Percentiles rank a stretch among this genome's conserved stretches.
phyloP scores from a whole-genome alignment of 202 grass and related monocot species.

The Alloteropsis angusta region DNA sequence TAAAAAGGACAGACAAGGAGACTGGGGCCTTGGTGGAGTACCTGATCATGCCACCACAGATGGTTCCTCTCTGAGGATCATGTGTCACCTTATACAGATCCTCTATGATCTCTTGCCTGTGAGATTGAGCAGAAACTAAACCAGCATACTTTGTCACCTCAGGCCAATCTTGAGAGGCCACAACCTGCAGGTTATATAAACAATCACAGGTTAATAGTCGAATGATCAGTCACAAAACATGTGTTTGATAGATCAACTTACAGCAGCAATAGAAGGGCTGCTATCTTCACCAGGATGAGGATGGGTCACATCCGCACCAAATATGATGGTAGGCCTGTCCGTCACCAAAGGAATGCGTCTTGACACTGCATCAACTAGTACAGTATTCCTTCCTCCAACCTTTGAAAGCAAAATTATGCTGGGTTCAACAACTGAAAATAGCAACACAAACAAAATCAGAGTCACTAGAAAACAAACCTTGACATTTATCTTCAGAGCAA shows the following conservation, averaged over 20 bases:
- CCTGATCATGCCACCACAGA: conserved; percentile 78
- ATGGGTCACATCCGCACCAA: conserved; percentile 89
- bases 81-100: conserved; percentile 76
- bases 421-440: neutral
- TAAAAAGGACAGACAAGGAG: neutral
- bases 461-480: conserved; percentile 37
- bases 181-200: conserved; percentile 53
- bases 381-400: conserved; percentile 89
- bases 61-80: conserved; percentile 63
- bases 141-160: conserved; percentile 90
- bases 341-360: conserved; percentile 77
- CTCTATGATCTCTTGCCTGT: conserved; percentile 84
- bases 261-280: conserved; percentile 90
- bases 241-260: conserved; percentile 26
- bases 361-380: conserved; percentile 64
- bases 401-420: conserved; percentile 8
- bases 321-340: conserved; percentile 89
- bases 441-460: neutral
- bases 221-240: neutral
- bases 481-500: conserved; percentile 91
- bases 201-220: neutral
- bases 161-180: conserved; percentile 95
- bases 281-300: conserved; percentile 90
- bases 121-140: conserved; percentile 79
- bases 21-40: conserved; percentile 1